Base-by-base conservation (phyloP, 2,329 filamentous ascomycete species). In the Penicillium sp. region DNA sequence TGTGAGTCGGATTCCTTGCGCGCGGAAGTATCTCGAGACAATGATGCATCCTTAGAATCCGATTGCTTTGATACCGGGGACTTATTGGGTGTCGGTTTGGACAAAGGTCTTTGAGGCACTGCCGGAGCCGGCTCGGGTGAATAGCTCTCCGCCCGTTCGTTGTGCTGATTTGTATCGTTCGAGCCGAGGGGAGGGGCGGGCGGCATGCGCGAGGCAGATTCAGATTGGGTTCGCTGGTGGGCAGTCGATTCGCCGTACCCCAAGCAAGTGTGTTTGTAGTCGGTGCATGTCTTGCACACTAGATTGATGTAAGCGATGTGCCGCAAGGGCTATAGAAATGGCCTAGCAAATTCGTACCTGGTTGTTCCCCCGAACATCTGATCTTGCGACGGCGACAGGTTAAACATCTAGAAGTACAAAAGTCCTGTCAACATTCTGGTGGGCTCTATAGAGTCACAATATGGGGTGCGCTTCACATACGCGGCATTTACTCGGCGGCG, bases 371-470 rank as follows among this genome's bases (percentile, higher is more conserved):
- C 46, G 87, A 88, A 72, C 89, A 91, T 71, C 88, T 81, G 53
- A 88, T 91, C 76, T 91, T 92, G 69, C 89, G 84, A 72, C 87
- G 89, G 67, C 89, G 87, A 76, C 89, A 92, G 43, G 88, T 90
- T 69, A 86, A 78, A 74, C 88, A 90, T 59, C 86, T 89, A 66
- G 47, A n/a, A 19, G 19, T 23, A 54, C 45, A 7, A 35, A n/a
- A 23, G 29, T 39, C 14, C 29, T 10, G 57, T 67, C 51, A 67
- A 59, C 47, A 46, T 58, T 19, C 7, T 13, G 11, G 23, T 23
- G 23, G 25, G 13, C 16, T 31, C 29, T 21, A 21, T 26, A 19
- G 14, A 35, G 45, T 50, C 25, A 4, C 11, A 25, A 25, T 33
- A 26, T 47, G 23, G 25, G 13, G 33, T 51, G 49, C 25, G 31